These are phyloP conservation scores for Suillus subluteus DNA, from an alignment of 768 basidiomycete species.

Conservation along the genomic window DNA sequence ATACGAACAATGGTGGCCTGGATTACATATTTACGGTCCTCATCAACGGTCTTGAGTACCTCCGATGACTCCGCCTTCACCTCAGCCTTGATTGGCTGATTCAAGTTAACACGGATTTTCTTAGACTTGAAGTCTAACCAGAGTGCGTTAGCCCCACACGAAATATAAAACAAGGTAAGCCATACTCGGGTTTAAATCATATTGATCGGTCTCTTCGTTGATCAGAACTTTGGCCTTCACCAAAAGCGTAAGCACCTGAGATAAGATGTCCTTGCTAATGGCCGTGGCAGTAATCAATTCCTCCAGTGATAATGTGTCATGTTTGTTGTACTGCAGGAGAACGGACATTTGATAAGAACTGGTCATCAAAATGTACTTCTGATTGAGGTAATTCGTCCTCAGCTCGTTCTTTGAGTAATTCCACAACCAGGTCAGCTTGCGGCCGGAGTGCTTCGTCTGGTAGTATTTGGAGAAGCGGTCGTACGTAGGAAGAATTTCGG, in stretches of 20 bases:
- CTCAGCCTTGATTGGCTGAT: slow-evolving; percentile 92
- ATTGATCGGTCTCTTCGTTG: slow-evolving; percentile 87
- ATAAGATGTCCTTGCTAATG: slow-evolving; percentile 79
- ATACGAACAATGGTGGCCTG: slow-evolving; percentile 95
- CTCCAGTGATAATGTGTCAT: slow-evolving; percentile 81
- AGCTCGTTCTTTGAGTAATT: slow-evolving; percentile 98
- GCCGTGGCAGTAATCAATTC: slow-evolving; percentile 82
- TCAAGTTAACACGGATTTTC: slow-evolving; percentile 91
- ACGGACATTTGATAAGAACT: slow-evolving; percentile 95
- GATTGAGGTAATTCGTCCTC: slow-evolving; percentile 87
- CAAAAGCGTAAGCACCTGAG: slow-evolving; percentile 62
- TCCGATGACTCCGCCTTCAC: slow-evolving; percentile 89
- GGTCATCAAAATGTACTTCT: slow-evolving; percentile 96
- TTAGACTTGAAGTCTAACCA: slow-evolving; percentile 85
- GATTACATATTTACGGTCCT: slow-evolving; percentile 95
- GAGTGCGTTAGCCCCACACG: not conserved
- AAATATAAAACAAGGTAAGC: not conserved
- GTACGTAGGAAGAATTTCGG: slow-evolving; percentile 85
- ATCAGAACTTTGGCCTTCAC: slow-evolving; percentile 90
- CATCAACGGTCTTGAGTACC: slow-evolving; percentile 92
- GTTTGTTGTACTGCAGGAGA: slow-evolving; percentile 91
- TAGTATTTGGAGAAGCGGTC: slow-evolving; percentile 94
- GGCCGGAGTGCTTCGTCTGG: slow-evolving; percentile 89
- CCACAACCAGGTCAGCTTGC: slow-evolving; percentile 98
- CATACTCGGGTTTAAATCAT: slow-evolving; percentile 86